Percentiles rank a stretch among this genome's conserved stretches.
Conservation (phyloP, 768 basidiomycete genomes). For the Mycena latifolia region DNA sequence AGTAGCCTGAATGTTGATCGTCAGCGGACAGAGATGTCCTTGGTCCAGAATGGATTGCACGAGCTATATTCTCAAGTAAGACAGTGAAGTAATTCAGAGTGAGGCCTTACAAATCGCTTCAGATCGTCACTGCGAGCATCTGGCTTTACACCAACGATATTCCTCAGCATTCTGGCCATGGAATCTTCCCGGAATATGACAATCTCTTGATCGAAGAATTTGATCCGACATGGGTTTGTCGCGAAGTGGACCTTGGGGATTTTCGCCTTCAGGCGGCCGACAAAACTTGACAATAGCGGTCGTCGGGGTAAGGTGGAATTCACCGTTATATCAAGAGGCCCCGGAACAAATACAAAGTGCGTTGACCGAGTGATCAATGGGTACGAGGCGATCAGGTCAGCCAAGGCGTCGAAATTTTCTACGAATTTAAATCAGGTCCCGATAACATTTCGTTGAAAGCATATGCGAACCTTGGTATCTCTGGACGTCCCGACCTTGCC, state of each 20-base stretch:
- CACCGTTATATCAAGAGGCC: constrained; percentile 89
- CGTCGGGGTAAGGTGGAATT: constrained; percentile 87
- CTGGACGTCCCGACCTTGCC: constrained; percentile 82
- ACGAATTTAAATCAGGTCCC: constrained; percentile 44
- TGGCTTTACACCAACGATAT: constrained; percentile 90
- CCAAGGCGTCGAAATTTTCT: constrained; percentile 89
- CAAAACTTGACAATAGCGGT: constrained; percentile 82
- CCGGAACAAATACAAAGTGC: constrained; percentile 95
- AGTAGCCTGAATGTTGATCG: constrained; percentile 86
- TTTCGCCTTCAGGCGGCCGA: constrained; percentile 73
- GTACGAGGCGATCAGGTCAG: constrained; percentile 87
- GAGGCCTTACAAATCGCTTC: constrained; percentile 83
- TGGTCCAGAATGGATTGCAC: constrained; percentile 98
- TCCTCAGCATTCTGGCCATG: constrained; percentile 95
- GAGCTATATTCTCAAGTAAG: constrained; percentile 62
- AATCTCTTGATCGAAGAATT: constrained; percentile 96
- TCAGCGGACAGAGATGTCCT: constrained; percentile 91
- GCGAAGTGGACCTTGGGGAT: constrained; percentile 87
- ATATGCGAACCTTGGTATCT: constrained; percentile 80
- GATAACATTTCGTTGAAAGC: background rate
- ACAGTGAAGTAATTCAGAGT: constrained; percentile 10
- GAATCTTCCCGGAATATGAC: constrained; percentile 93
- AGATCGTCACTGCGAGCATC: constrained; percentile 82
- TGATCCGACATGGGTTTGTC: constrained; percentile 93
- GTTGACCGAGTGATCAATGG: constrained; percentile 81